These are phyloP conservation scores for Alternaria solani DNA, from an alignment of 2,329 filamentous ascomycete species.

Conservation along the genomic window DNA sequence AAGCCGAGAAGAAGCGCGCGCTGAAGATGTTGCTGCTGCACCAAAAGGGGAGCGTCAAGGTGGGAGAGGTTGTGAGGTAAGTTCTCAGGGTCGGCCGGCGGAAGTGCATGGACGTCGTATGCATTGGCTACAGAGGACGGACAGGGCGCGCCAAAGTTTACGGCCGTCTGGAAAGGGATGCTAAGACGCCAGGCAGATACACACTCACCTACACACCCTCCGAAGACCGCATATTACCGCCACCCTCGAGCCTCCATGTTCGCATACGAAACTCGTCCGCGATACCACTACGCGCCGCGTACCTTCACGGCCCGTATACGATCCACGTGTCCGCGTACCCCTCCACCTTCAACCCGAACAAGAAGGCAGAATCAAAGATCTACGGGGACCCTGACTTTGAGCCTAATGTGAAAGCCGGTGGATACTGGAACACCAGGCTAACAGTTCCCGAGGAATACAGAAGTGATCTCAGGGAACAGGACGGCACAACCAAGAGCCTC, in stretches of 20 bases:
- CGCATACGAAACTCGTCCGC: constrained; percentile 92
- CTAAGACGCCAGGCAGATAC: constrained; percentile 57
- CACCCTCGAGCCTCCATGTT: constrained; percentile 80
- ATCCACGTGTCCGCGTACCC: constrained; percentile 88
- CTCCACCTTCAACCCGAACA: constrained; percentile 81
- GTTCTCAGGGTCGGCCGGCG: constrained; percentile 47
- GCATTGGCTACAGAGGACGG: not conserved
- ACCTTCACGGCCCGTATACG: constrained; percentile 94
- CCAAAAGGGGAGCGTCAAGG: constrained; percentile 89
- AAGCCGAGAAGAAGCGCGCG: constrained; percentile 42
- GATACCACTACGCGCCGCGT: constrained; percentile 90
- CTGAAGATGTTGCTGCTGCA: constrained; percentile 83
- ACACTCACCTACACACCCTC: constrained; percentile 92
- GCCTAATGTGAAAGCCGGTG: constrained; percentile 94
- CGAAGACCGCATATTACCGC: constrained; percentile 86
- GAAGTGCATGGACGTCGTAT: constrained; percentile 2
- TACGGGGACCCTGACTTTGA: constrained; percentile 91
- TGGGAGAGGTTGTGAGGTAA: constrained; percentile 86
- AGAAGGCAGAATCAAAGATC: constrained; percentile 72
- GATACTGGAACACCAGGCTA: constrained; percentile 82
- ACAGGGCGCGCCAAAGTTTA: not conserved
- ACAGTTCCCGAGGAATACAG: constrained; percentile 81
- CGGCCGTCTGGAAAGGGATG: not conserved
- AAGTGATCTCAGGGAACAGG: constrained; percentile 36
- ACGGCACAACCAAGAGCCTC: constrained; percentile 61